phyloP scores from a whole-genome alignment of 305 asterid genomes.

The Caryopteris hybrid region DNA sequence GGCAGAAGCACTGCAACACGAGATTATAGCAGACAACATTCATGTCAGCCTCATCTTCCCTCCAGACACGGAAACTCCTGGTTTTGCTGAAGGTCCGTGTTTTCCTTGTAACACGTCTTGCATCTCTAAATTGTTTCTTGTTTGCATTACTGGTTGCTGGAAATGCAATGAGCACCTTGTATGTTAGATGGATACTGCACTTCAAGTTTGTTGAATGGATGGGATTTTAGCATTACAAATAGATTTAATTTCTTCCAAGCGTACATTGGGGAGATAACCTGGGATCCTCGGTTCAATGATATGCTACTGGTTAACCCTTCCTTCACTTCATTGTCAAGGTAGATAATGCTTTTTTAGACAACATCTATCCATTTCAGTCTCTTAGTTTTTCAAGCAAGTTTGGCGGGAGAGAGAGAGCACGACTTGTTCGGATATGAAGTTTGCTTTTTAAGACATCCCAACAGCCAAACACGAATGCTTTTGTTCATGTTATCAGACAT shows the following conservation, averaged over 20 bases:
- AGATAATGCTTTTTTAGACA: too few relatives aligned
- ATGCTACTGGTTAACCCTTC: not conserved
- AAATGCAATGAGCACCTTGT: too few relatives aligned
- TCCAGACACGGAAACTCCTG: constrained; percentile 97
- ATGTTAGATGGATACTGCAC: not conserved
- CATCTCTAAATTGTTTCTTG: too few relatives aligned
- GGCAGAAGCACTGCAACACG: constrained; percentile 97
- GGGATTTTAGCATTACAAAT: not conserved
- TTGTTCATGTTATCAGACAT: too few relatives aligned
- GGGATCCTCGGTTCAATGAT: not conserved
- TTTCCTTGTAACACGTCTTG: too few relatives aligned
- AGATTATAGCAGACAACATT: constrained; percentile 72
- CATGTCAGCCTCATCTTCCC: constrained; percentile 91
- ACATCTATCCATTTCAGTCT: too few relatives aligned
- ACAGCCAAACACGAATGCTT: too few relatives aligned
- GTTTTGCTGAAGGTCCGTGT: constrained; percentile 69
- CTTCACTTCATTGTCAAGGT: not conserved
- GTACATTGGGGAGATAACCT: not conserved
- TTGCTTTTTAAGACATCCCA: too few relatives aligned
- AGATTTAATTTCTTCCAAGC: not conserved
- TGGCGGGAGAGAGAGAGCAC: too few relatives aligned
- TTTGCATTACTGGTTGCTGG: not conserved
- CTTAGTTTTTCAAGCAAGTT: too few relatives aligned
- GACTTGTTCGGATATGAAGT: too few relatives aligned
- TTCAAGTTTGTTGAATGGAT: not conserved